These are phyloP conservation scores for Hippophae rhamnoides DNA, from an alignment of 306 rosid species.

Conservation along the genomic window DNA sequence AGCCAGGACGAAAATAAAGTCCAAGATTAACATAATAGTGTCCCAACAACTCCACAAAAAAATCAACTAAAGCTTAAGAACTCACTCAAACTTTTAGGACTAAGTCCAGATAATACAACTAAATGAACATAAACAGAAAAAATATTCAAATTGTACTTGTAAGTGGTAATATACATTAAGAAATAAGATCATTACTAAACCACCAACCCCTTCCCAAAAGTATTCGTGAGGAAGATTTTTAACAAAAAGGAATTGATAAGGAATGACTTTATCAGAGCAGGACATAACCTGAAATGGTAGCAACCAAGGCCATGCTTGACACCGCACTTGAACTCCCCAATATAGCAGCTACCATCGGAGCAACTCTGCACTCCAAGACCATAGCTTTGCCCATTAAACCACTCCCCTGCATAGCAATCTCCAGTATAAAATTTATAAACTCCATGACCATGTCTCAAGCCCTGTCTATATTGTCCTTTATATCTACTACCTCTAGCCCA, in stretches of 20 bases:
- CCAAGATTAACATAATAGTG: neutral
- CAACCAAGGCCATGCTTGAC: constrained; percentile 90
- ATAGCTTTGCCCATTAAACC: constrained; percentile 96
- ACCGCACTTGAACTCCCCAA: constrained; percentile 78
- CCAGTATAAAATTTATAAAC: constrained; percentile 79
- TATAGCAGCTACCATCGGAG: constrained; percentile 78
- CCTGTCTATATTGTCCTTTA: constrained; percentile 75
- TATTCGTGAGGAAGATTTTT: no score
- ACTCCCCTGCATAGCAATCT: constrained; percentile 81
- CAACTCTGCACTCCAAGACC: constrained; percentile 89
- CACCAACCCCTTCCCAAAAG: no score
- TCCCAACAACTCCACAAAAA: neutral
- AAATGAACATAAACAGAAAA: neutral
- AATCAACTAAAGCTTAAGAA: neutral
- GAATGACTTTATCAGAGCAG: neutral
- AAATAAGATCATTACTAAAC: neutral
- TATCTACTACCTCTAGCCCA: constrained; percentile 91
- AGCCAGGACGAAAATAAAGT: constrained; percentile 5
- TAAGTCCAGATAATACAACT: neutral
- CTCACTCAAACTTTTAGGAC: neutral
- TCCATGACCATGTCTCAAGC: constrained; percentile 78
- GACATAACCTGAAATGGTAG: constrained; percentile 81
- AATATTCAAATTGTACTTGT: constrained; percentile 1
- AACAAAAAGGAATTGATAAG: neutral
- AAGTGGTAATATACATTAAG: neutral